phyloP scores from a whole-genome alignment of 139 green algal genomes.

The Limnomonas spitsbergensis region DNA sequence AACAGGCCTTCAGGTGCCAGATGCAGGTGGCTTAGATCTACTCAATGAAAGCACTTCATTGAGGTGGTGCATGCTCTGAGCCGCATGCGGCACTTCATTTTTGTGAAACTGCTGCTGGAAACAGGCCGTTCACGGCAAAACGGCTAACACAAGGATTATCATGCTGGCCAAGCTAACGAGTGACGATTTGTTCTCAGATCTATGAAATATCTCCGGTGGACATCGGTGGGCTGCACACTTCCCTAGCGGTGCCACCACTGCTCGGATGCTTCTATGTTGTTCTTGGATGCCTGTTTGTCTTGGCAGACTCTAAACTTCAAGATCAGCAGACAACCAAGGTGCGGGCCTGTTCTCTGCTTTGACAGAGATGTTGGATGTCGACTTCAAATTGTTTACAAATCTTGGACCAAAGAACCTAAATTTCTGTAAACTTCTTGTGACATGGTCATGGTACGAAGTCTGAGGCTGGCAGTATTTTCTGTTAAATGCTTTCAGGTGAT shows the following conservation, averaged over 20 bases:
- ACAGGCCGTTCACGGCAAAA: too few species aligned
- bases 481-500: not conserved
- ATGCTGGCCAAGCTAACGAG: too few species aligned
- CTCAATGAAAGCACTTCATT: too few species aligned
- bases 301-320: not conserved
- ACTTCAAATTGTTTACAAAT: not conserved
- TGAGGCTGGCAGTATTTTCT: slow-evolving; percentile 4
- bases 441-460: not conserved
- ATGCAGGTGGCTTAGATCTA: too few species aligned
- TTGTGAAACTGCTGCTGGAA: too few species aligned
- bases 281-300: not conserved
- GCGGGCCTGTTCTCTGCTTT: not conserved
- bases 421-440: not conserved
- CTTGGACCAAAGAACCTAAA: not conserved
- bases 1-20: not conserved
- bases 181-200: too few species aligned
- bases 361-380: too few species aligned
- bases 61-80: too few species aligned
- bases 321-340: not conserved
- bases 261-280: slow-evolving; percentile 9
- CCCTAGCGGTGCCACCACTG: not conserved
- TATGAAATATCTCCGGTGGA: slow-evolving; percentile 4
- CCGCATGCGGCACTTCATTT: too few species aligned
- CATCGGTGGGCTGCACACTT: slow-evolving; percentile 2
- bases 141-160: too few species aligned